A percentile compares a stretch with the other conserved stretches of the same genome.
Evolutionary conservation across 2,329 filamentous ascomycete genomes (phyloP).

Genomic region (Aspergillus ustus): DNA sequence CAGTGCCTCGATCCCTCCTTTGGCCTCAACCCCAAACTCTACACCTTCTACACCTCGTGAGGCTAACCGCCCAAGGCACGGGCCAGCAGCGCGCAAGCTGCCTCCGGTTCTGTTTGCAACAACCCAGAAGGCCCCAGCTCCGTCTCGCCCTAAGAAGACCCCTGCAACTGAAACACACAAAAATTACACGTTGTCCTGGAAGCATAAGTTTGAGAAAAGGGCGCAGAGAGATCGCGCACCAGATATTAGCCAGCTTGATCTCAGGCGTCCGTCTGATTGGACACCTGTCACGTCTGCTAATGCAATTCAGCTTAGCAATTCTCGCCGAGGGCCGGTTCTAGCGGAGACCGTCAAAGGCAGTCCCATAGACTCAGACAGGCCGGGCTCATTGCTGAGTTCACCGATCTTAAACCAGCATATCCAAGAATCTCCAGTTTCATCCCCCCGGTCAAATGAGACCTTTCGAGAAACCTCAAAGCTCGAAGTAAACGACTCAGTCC

Average conservation of each 20-base stretch:
- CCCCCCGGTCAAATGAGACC: neutral
- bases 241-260: slow-evolving; percentile 40
- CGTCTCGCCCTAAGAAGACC: slow-evolving; percentile 13
- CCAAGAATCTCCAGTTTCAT: neutral
- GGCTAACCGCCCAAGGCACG: slow-evolving; percentile 7
- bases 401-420: neutral
- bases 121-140: slow-evolving; percentile 1
- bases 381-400: neutral
- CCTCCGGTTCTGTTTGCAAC: slow-evolving; percentile 27
- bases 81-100: neutral
- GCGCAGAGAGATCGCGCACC: slow-evolving; percentile 40
- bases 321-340: neutral
- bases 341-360: neutral
- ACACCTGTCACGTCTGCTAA: slow-evolving; percentile 16
- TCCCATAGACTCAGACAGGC: neutral
- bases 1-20: neutral
- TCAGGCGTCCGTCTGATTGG: slow-evolving; percentile 43
- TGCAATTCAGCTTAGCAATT: neutral
- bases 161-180: slow-evolving; percentile 10
- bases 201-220: slow-evolving; percentile 37
- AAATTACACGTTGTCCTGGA: slow-evolving; percentile 31
- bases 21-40: neutral
- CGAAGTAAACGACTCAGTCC: neutral
- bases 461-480: neutral
- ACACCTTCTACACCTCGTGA: neutral